Evolutionary conservation across 495 filamentous ascomycete genomes (phyloP).

Genomic region (Parachaetomium inaequale): DNA sequence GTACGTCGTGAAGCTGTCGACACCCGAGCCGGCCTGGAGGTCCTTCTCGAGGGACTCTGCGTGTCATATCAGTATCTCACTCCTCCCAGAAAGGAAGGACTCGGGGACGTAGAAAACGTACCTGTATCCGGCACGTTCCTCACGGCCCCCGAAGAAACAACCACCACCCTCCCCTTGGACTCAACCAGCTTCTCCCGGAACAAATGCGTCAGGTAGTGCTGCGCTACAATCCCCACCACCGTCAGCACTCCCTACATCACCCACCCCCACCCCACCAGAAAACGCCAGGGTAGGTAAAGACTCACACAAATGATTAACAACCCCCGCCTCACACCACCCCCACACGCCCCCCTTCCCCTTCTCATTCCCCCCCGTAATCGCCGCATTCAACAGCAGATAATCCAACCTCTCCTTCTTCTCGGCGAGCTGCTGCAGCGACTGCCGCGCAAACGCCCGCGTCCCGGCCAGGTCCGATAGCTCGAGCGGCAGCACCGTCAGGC

Average conservation of each 20-base stretch:
- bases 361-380: constrained; percentile 16
- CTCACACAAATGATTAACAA: constrained; percentile 47
- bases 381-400: constrained; percentile 45
- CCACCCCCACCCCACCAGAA: neutral
- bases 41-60: constrained; percentile 30
- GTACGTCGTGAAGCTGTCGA: constrained; percentile 27
- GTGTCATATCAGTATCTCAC: neutral
- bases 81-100: too few relatives aligned
- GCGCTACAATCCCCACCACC: constrained; percentile 27
- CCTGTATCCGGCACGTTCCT: constrained; percentile 31
- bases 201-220: constrained; percentile 44
- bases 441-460: constrained; percentile 38
- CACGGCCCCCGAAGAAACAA: constrained; percentile 42
- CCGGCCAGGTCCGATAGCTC: constrained; percentile 38
- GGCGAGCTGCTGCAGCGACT: constrained; percentile 37
- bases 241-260: neutral
- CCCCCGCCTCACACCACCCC: constrained; percentile 34
- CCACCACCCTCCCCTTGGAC: constrained; percentile 38
- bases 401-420: constrained; percentile 28
- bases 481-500: constrained; percentile 40
- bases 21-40: constrained; percentile 31
- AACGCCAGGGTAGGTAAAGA: neutral
- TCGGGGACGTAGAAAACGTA: too few relatives aligned
- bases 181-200: constrained; percentile 39
- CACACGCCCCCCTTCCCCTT: constrained; percentile 25